Evolutionary conservation across 2,329 filamentous ascomycete genomes (phyloP).

Genomic region (Byssochlamys sp.): DNA sequence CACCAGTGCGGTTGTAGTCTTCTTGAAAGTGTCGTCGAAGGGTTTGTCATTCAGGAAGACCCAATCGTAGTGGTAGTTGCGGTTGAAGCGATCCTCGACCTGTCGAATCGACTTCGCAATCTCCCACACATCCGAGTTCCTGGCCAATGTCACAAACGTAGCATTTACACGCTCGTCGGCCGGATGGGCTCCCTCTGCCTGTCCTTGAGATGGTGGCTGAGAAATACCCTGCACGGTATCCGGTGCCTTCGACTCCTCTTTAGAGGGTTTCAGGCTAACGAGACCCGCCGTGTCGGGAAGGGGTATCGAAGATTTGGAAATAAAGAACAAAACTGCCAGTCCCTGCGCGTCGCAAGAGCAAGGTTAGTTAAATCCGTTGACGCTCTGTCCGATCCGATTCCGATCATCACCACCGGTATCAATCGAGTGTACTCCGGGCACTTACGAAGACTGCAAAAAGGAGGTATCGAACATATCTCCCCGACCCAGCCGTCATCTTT

Average conservation of each 20-base stretch:
- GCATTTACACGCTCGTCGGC: conserved; percentile 76
- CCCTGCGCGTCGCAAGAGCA: conserved; percentile 33
- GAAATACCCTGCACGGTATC: conserved; percentile 16
- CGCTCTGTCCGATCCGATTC: background rate
- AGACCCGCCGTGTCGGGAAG: conserved; percentile 20
- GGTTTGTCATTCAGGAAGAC: conserved; percentile 95
- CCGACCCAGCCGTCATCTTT: conserved; percentile 21
- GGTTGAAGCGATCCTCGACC: conserved; percentile 96
- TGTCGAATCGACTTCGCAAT: conserved; percentile 92
- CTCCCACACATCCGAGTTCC: conserved; percentile 91
- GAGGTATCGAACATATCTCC: conserved; percentile 49
- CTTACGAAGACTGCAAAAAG: conserved; percentile 74
- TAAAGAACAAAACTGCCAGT: conserved; percentile 69
- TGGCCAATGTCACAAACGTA: conserved; percentile 89
- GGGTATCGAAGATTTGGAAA: conserved; percentile 53
- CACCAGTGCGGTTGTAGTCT: conserved; percentile 77
- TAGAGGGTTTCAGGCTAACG: conserved; percentile 15
- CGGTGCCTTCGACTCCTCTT: conserved; percentile 11
- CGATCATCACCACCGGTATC: background rate
- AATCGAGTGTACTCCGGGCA: conserved; percentile 11
- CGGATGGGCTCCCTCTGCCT: conserved; percentile 40
- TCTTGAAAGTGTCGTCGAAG: conserved; percentile 88
- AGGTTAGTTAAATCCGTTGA: background rate
- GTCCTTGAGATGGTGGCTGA: conserved; percentile 5
- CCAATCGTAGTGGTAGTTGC: conserved; percentile 95